Evolutionary conservation across 345 rosid species (phyloP).

Genomic region (Euphorbia peplus): DNA sequence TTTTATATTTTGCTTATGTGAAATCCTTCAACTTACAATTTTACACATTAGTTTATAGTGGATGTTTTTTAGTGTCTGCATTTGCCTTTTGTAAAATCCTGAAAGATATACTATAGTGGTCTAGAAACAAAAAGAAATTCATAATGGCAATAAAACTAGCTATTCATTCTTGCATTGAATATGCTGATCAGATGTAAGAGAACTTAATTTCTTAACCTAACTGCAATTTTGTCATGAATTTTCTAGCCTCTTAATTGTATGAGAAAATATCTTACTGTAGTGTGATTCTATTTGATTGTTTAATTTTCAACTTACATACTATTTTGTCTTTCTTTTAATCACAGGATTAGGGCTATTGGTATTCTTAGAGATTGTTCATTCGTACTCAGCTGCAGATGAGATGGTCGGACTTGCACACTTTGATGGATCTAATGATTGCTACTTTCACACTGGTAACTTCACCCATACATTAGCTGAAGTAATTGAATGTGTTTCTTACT

Average conservation of each 20-base stretch:
- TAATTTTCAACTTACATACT: conserved; percentile 7
- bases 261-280: background rate
- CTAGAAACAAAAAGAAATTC: background rate
- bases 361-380: conserved; percentile 87
- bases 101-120: background rate
- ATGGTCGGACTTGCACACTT: conserved; percentile 88
- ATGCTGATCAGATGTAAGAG: background rate
- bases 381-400: conserved; percentile 95
- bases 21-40: background rate
- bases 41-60: conserved; percentile 1
- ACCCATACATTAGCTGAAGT: conserved; percentile 1
- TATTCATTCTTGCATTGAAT: background rate
- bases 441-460: conserved; percentile 75
- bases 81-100: background rate
- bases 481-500: background rate
- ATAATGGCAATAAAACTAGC: background rate
- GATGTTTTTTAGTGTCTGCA: background rate
- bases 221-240: background rate
- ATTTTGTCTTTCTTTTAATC: conserved; percentile 10
- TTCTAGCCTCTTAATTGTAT: background rate
- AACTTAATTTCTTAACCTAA: background rate
- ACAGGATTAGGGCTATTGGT: conserved; percentile 85
- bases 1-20: conserved; percentile 6
- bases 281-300: background rate
- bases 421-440: conserved; percentile 98